Base-by-base conservation (phyloP, 192 early-diverging fungal genomes). In the Rhizophagus prolifer region DNA sequence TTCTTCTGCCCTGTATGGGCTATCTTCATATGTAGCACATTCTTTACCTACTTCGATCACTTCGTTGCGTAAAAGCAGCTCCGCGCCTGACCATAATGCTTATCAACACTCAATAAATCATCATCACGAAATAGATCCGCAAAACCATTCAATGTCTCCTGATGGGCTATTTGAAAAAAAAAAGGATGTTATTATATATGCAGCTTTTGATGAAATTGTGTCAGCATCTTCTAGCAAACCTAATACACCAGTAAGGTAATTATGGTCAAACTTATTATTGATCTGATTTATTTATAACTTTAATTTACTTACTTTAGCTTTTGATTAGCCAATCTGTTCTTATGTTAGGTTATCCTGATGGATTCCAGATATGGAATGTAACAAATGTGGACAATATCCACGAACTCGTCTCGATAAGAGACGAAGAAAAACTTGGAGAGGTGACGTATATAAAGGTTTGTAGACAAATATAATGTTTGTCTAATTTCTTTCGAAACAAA, bases 331-430 rank as follows among this genome's bases (percentile, higher is more conserved):
- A 75, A 28, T 83, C 86, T 9, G 90, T 89, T 78, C 75, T 91
- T 30, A 75, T 90, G 28, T 78, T 94, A 65, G 93, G 92, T 30
- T 94, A 94, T 79, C 70, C 79, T 13, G 86, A 87, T 70, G 94
- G 94, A 9, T 92, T 95, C 67, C 94, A 95, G 71, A 83, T 95
- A 19, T 95, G 94, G 94, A 84, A 91, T 62, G 81, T 94, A 9
- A 84, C 87, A 9, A 84, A 90, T 61, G 78, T 85, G 9, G 90
- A 93, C 74, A 86, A 91, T 74, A 84, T 92, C 25, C 87, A 85
- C 34, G 93, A 95, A 81, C 68, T 94, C 10, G 71, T 79, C 3
- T 93, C 92, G 36, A 80, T 93, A 9, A 86, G 89, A 50, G 78
- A 86, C 65, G 38, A 81, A 34, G 80, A 84, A 4, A 81, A 78